Percentiles rank a stretch among this genome's conserved stretches.
phyloP scores from a whole-genome alignment of 2,329 filamentous ascomycete species.

The Penicillium sp. region DNA sequence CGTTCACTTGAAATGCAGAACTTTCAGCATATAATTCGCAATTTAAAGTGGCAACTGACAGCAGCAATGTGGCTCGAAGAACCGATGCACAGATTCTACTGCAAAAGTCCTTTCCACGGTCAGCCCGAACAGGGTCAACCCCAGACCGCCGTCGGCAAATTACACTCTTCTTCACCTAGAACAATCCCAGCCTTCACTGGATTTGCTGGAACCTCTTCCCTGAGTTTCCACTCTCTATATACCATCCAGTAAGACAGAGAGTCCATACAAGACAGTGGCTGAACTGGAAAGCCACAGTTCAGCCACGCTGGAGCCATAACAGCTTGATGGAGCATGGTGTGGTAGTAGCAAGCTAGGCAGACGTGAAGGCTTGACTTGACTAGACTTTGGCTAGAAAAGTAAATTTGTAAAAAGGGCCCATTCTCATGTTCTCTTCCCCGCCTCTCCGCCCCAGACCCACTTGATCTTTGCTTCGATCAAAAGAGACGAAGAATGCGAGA shows the following conservation, averaged over 20 bases:
- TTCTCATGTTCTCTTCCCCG: background rate
- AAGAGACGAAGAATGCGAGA: background rate
- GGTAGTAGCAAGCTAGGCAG: background rate
- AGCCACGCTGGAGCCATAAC: background rate
- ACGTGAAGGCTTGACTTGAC: background rate
- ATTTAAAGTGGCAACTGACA: background rate
- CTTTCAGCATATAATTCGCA: background rate
- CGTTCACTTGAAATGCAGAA: background rate
- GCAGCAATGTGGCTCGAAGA: background rate
- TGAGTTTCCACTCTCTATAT: background rate
- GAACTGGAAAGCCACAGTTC: background rate
- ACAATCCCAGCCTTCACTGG: background rate
- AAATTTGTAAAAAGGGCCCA: background rate
- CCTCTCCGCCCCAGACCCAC: background rate
- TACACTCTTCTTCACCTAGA: background rate
- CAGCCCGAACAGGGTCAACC: background rate
- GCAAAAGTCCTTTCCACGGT: background rate
- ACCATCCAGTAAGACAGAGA: background rate
- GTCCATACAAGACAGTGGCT: background rate
- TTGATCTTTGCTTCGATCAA: background rate
- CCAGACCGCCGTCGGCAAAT: conserved; percentile 5
- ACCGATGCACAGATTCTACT: background rate
- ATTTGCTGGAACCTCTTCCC: background rate
- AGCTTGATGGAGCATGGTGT: background rate
- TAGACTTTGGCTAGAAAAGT: background rate